Percentiles rank a stretch among this genome's conserved stretches.
These are phyloP conservation scores for Massarina eburnea DNA, from an alignment of 2,329 filamentous ascomycete genomes.

Conservation along the genomic window DNA sequence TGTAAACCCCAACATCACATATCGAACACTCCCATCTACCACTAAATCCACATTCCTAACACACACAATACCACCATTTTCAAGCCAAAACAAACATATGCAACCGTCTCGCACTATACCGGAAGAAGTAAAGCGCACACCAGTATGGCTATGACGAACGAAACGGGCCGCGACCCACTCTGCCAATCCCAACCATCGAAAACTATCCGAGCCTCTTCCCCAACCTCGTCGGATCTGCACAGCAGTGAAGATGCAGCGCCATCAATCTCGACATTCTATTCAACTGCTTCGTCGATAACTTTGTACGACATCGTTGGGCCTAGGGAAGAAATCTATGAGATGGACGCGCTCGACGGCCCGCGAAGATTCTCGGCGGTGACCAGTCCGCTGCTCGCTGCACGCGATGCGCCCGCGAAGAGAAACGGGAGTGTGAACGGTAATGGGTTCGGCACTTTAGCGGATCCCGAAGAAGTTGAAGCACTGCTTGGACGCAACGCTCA, in stretches of 20 bases:
- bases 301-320: background rate
- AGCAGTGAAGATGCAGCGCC: slow-evolving; percentile 5
- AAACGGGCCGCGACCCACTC: background rate
- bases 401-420: slow-evolving; percentile 14
- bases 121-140: background rate
- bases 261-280: slow-evolving; percentile 1
- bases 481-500: slow-evolving; percentile 24
- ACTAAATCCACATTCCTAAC: background rate
- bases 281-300: slow-evolving; percentile 6
- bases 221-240: background rate
- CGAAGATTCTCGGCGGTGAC: slow-evolving; percentile 33
- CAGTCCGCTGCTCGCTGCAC: slow-evolving; percentile 27
- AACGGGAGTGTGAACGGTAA: slow-evolving; percentile 5
- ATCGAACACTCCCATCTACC: background rate
- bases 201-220: background rate
- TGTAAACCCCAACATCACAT: background rate
- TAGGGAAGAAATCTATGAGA: slow-evolving; percentile 7
- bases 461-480: slow-evolving; percentile 29
- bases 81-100: background rate
- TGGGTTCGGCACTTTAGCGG: slow-evolving; percentile 31
- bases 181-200: background rate
- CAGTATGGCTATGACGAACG: background rate
- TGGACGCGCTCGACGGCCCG: slow-evolving; percentile 34
- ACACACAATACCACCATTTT: background rate
- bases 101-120: background rate